phyloP scores from a whole-genome alignment of 2,329 filamentous ascomycete genomes.

The Cladophialophora carrionii region DNA sequence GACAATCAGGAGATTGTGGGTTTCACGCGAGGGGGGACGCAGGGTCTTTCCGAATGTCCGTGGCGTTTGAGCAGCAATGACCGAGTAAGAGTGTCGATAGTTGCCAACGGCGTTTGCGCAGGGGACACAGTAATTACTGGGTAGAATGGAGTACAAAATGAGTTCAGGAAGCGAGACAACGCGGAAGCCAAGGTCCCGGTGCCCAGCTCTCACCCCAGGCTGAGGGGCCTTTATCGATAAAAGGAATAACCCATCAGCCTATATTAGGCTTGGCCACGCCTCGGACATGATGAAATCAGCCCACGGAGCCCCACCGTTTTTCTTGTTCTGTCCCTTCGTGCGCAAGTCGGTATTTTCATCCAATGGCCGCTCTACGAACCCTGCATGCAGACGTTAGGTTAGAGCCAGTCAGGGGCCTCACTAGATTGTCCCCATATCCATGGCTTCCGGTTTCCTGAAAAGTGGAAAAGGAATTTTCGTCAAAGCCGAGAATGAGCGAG shows the following conservation, averaged over 20 bases:
- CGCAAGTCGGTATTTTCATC: background rate
- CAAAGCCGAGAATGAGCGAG: background rate
- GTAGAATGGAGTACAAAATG: background rate
- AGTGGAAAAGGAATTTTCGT: background rate
- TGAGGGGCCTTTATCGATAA: constrained; percentile 1
- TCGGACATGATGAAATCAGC: background rate
- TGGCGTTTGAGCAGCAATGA: constrained; percentile 1
- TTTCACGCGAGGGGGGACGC: constrained; percentile 2
- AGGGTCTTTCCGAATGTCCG: background rate
- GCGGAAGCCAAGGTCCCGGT: background rate
- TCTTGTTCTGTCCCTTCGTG: background rate
- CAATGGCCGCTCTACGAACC: background rate
- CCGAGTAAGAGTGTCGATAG: background rate
- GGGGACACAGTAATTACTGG: background rate
- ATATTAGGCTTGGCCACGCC: background rate
- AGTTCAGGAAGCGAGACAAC: background rate
- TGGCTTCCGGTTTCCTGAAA: background rate
- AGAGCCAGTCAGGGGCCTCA: background rate
- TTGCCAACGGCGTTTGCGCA: background rate
- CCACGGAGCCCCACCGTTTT: background rate
- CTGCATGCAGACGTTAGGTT: background rate
- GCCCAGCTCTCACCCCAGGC: background rate
- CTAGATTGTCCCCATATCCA: background rate
- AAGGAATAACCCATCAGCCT: background rate
- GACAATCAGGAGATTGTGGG: background rate